Evolutionary conservation across 768 basidiomycete species (phyloP).

Genomic region (Leccinum boreale): DNA sequence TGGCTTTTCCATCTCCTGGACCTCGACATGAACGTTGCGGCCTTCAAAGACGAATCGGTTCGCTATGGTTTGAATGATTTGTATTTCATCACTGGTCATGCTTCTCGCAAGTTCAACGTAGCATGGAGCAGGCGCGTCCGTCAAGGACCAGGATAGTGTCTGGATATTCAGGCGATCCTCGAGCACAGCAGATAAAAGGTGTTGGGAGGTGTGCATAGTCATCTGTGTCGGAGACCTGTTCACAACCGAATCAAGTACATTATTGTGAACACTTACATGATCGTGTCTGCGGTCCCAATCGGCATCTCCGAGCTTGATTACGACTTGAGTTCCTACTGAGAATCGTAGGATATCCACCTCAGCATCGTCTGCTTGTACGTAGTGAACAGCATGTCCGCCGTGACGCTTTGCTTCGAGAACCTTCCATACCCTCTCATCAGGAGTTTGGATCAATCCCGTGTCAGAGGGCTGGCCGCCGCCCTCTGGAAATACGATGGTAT

Average conservation of each 20-base stretch:
- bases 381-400: slow-evolving; percentile 76
- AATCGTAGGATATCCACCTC: slow-evolving; percentile 47
- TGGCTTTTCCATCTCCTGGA: slow-evolving; percentile 56
- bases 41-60: slow-evolving; percentile 71
- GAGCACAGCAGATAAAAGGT: slow-evolving; percentile 77
- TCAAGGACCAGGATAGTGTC: slow-evolving; percentile 82
- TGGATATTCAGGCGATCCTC: slow-evolving; percentile 60
- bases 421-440: slow-evolving; percentile 47
- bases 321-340: slow-evolving; percentile 48
- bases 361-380: slow-evolving; percentile 43
- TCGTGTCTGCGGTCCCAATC: slow-evolving; percentile 70
- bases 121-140: slow-evolving; percentile 60
- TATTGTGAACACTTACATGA: slow-evolving; percentile 47
- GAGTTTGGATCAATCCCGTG: slow-evolving; percentile 51
- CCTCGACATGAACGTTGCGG: slow-evolving; percentile 66
- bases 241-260: neutral
- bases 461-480: slow-evolving; percentile 83
- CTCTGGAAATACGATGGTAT: slow-evolving; percentile 80
- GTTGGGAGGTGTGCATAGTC: slow-evolving; percentile 84
- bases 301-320: slow-evolving; percentile 50
- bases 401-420: slow-evolving; percentile 67
- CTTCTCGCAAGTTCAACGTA: slow-evolving; percentile 76
- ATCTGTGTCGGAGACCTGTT: slow-evolving; percentile 42
- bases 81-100: slow-evolving; percentile 62
- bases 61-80: slow-evolving; percentile 55